phyloP scores from a whole-genome alignment of 768 basidiomycete genomes.

The Pholiota conissans region DNA sequence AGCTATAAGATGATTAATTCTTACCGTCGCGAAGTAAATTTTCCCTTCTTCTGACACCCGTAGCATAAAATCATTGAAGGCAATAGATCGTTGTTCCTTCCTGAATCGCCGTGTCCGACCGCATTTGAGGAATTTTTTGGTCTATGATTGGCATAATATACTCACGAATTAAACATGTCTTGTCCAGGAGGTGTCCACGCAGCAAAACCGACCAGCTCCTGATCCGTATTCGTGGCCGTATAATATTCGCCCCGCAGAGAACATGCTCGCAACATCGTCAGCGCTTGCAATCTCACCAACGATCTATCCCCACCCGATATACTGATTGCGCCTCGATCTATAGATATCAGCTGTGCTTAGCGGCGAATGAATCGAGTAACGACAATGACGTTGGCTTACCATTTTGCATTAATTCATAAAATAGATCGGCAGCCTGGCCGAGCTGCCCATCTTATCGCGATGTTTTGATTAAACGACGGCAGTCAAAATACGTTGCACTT shows the following conservation, averaged over 20 bases:
- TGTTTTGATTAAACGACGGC: background rate
- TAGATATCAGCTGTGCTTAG: background rate
- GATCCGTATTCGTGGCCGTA: constrained; percentile 21
- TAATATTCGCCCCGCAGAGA: constrained; percentile 28
- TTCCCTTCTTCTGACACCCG: constrained; percentile 21
- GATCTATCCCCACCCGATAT: constrained; percentile 25
- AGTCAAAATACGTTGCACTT: background rate
- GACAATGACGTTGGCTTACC: constrained; percentile 11
- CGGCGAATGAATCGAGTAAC: background rate
- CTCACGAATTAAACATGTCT: constrained; percentile 32
- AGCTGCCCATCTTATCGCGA: constrained; percentile 19
- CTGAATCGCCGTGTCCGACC: no score
- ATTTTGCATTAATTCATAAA: constrained; percentile 22
- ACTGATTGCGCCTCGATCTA: constrained; percentile 25
- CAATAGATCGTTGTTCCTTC: constrained; percentile 26
- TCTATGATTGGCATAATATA: background rate
- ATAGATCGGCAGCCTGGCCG: constrained; percentile 16
- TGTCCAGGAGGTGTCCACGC: constrained; percentile 33
- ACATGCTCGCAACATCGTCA: constrained; percentile 25
- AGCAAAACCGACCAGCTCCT: constrained; percentile 25
- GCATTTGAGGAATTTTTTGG: background rate
- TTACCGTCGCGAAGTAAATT: constrained; percentile 24
- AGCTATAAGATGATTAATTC: background rate
- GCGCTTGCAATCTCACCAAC: constrained; percentile 23
- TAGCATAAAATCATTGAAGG: constrained; percentile 25